Conservation (phyloP, 495 filamentous ascomycete genomes). For the Hypoxylon subgilvum region DNA sequence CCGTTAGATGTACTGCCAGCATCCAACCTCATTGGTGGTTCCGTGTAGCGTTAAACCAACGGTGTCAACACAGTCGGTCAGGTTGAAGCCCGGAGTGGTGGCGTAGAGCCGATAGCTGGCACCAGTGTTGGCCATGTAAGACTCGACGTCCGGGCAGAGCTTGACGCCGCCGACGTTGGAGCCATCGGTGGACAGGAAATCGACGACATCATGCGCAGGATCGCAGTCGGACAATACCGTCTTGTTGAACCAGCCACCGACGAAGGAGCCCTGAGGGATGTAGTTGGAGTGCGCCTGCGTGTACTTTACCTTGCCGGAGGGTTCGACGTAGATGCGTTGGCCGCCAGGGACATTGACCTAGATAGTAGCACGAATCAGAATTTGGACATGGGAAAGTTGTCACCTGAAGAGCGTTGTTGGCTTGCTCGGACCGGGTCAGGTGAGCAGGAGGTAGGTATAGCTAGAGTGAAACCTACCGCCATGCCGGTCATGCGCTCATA, state of each 20-base stretch:
- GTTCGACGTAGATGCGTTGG: slow-evolving; percentile 65
- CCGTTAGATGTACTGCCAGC: slow-evolving; percentile 36
- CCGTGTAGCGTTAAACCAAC: slow-evolving; percentile 19
- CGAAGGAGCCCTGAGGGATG: slow-evolving; percentile 60
- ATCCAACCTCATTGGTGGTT: slow-evolving; percentile 2
- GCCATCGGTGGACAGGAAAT: slow-evolving; percentile 31
- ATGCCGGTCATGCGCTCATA: slow-evolving; percentile 20
- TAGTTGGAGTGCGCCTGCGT: slow-evolving; percentile 65
- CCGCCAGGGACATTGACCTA: slow-evolving; percentile 68
- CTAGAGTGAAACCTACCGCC: slow-evolving; percentile 24
- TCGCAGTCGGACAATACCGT: slow-evolving; percentile 22
- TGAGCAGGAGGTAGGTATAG: background rate
- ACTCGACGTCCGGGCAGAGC: slow-evolving; percentile 29
- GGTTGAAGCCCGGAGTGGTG: slow-evolving; percentile 23
- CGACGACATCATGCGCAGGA: slow-evolving; percentile 14
- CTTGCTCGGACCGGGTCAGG: background rate
- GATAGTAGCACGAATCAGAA: slow-evolving; percentile 9
- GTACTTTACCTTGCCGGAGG: slow-evolving; percentile 63
- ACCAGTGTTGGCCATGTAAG: slow-evolving; percentile 12
- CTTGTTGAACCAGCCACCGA: slow-evolving; percentile 50
- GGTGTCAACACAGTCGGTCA: slow-evolving; percentile 22
- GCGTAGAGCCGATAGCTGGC: slow-evolving; percentile 26
- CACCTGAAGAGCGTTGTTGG: too few relatives aligned
- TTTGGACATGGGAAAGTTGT: too few relatives aligned
- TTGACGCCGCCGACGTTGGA: slow-evolving; percentile 23